Percentiles rank a stretch among this genome's conserved stretches.
Evolutionary conservation across 1,284 basidiomycete species (phyloP).

Genomic region (Agroathelia rolfsii): DNA sequence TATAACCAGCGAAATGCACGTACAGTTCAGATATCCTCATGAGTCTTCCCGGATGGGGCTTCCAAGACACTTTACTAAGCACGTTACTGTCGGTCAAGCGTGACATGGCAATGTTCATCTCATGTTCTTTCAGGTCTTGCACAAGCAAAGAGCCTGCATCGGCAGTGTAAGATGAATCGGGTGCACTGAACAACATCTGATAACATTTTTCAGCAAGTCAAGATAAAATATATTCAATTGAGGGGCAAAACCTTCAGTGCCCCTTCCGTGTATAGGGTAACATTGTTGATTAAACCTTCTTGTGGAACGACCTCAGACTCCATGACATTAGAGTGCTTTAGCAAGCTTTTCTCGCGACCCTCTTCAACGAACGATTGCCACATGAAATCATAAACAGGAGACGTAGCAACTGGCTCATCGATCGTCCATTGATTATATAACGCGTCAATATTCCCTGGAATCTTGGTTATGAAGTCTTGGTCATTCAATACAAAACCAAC

Average conservation of each 20-base stretch:
- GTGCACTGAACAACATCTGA: slow-evolving; percentile 71
- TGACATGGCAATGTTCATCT: slow-evolving; percentile 58
- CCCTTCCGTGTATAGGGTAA: slow-evolving; percentile 52
- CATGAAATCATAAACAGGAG: slow-evolving; percentile 59
- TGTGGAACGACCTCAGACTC: slow-evolving; percentile 30
- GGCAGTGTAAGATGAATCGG: slow-evolving; percentile 54
- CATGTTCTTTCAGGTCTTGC: slow-evolving; percentile 92
- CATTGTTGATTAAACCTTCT: slow-evolving; percentile 25
- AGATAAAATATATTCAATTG: not conserved
- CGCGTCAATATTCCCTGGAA: slow-evolving; percentile 39
- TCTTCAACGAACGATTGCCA: slow-evolving; percentile 65
- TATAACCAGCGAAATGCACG: slow-evolving; percentile 15
- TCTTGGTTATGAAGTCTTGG: slow-evolving; percentile 22
- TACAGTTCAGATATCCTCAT: slow-evolving; percentile 66
- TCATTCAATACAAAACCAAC: slow-evolving; percentile 44
- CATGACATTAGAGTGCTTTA: slow-evolving; percentile 47
- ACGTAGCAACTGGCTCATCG: slow-evolving; percentile 32
- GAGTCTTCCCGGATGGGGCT: slow-evolving; percentile 54
- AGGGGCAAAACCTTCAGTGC: slow-evolving; percentile 61
- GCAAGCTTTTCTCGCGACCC: slow-evolving; percentile 59
- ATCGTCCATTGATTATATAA: slow-evolving; percentile 41
- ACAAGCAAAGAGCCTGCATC: slow-evolving; percentile 50
- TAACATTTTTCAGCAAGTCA: slow-evolving; percentile 6
- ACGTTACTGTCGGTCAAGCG: no score
- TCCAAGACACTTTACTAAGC: slow-evolving; percentile 48